Evolutionary conservation across 306 rosid species (phyloP).

Genomic region (Benincasa hispida): DNA sequence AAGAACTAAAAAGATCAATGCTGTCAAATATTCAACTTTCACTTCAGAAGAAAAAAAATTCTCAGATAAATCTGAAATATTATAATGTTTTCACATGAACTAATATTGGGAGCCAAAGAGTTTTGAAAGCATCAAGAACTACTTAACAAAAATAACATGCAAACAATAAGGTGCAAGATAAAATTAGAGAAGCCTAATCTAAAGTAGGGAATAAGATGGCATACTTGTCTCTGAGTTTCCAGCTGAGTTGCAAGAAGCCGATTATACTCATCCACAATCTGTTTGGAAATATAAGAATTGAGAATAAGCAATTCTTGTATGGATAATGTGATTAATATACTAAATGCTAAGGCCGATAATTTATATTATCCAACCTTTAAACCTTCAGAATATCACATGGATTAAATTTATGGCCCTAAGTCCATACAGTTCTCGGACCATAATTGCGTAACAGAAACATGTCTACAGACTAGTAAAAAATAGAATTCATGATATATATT

Average conservation of each 20-base stretch:
- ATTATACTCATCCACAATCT: conserved; percentile 90
- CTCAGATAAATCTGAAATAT: neutral
- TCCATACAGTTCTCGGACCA: neutral
- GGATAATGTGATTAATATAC: neutral
- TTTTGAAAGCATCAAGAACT: neutral
- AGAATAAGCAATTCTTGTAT: neutral
- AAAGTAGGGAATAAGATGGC: conserved; percentile 6
- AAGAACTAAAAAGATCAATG: neutral
- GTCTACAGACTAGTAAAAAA: neutral
- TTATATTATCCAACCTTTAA: neutral
- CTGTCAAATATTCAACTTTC: neutral
- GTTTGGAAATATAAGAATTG: conserved; percentile 25
- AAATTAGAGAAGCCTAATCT: neutral
- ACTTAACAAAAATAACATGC: neutral
- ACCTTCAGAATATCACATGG: neutral
- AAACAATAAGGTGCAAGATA: neutral
- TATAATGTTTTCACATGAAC: neutral
- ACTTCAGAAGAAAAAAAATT: neutral
- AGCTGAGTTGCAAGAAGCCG: conserved; percentile 76
- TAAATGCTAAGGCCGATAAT: neutral
- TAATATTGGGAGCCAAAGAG: neutral
- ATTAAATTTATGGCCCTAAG: neutral
- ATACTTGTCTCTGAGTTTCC: conserved; percentile 85
- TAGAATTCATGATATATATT: neutral
- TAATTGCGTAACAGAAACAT: neutral